A percentile compares a stretch with the other conserved stretches of the same genome.
Conservation (phyloP, 805 yeast species). For the Metschnikowia colocasiae region DNA sequence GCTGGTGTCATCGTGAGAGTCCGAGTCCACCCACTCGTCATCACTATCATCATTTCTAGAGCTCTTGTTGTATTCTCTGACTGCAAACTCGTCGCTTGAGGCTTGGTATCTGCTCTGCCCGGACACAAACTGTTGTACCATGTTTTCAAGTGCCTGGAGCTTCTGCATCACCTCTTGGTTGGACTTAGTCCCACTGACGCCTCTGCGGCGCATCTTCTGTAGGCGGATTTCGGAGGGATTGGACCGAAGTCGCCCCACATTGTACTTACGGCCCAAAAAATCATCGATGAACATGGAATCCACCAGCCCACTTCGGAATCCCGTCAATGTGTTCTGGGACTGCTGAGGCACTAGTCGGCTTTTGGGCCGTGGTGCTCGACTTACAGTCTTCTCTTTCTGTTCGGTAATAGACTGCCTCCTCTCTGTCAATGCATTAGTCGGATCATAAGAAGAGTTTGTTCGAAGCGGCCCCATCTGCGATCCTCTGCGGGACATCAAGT, state of each 20-base stretch:
- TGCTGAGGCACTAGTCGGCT: constrained; percentile 23
- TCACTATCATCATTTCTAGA: background rate
- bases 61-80: constrained; percentile 7
- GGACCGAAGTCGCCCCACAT: constrained; percentile 11
- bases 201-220: constrained; percentile 7
- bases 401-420: background rate
- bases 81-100: constrained; percentile 5
- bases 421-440: background rate
- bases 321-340: constrained; percentile 33
- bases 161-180: constrained; percentile 10
- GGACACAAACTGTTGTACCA: constrained; percentile 4
- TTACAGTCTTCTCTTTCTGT: background rate
- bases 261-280: constrained; percentile 27
- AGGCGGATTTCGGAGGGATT: constrained; percentile 4
- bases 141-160: constrained; percentile 6
- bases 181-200: constrained; percentile 3
- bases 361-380: background rate
- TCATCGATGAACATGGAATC: constrained; percentile 38
- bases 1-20: constrained; percentile 1
- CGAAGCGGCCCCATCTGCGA: constrained; percentile 19
- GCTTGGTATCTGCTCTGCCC: background rate
- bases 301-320: constrained; percentile 37
- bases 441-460: constrained; percentile 3
- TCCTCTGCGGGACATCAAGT: constrained; percentile 26
- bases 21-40: constrained; percentile 4